Base-by-base conservation (phyloP, 1,139 yeast species). In the Kurtzmaniella quercitrusa region DNA sequence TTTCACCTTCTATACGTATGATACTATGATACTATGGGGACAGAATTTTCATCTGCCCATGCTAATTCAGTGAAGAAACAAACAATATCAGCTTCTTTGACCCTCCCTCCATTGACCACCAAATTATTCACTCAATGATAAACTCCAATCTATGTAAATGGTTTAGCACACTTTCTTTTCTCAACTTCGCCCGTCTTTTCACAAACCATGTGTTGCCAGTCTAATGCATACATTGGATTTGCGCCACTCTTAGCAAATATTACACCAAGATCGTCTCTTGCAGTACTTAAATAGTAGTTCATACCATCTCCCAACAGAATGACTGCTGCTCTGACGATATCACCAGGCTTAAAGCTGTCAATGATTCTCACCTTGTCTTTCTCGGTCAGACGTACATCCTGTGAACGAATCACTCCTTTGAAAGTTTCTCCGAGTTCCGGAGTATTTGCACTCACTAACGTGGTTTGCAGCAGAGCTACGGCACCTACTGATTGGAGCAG, bases 191-290 rank as follows among this genome's bases (percentile, higher is more conserved):
- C 97, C 3, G 89, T 80, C 36, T 66, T 69, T 3, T 83, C 81
- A 49, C 88, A 82, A 39, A 85, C 76, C 98, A 94, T 93, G 9
- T 89, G 86, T 63, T 89, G 91, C 98, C 98, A 94, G 64, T 93
- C 98, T 33, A 89, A 64, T 2, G 98, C 95, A 54, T 82, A 85
- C 93, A 94, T 82, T 47, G 84, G 67, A 40, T 78, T 82, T 1
- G 96, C 97, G 8, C 84, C 78, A 39, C 80, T 72, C 52, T 74
- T 81, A 8, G 98, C 98, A 61, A 91, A 87, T 1, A 94, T 82
- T 2, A 93, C 98, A 2, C 99, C 99, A 41, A 91, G 71, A 54
- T 93, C 96, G 61, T 93, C 88, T 51, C 84, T 73, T 2, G 97
- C 95, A 0, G 98, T 94, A 5, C 89, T 78, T 50, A 94, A 71